Evolutionary conservation across 192 early-diverging fungal genomes (phyloP).

Genomic region (Entrophospora sp.): DNA sequence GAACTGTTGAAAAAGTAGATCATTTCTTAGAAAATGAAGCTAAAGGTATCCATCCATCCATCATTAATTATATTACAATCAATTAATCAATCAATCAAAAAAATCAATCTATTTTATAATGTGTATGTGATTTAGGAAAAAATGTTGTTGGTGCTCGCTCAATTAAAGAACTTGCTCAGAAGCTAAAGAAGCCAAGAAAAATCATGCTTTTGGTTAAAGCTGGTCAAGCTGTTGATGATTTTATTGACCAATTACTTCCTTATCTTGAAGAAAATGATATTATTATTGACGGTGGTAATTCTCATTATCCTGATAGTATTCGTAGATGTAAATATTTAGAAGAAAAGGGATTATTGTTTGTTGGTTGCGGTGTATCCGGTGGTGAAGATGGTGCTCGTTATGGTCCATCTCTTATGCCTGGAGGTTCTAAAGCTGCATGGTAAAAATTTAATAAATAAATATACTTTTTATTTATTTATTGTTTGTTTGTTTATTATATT

Average conservation of each 20-base stretch:
- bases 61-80: neutral
- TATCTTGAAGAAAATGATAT: conserved; percentile 87
- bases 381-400: conserved; percentile 98
- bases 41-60: conserved; percentile 82
- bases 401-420: conserved; percentile 96
- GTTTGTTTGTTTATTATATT: no score
- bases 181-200: conserved; percentile 93
- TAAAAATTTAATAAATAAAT: no score
- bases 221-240: conserved; percentile 87
- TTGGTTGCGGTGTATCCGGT: conserved; percentile 96
- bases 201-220: conserved; percentile 99
- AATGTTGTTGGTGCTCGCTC: conserved; percentile 90
- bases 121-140: conserved; percentile 50
- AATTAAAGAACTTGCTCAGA: conserved; percentile 86
- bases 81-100: conserved; percentile 3
- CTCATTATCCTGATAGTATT: conserved; percentile 94
- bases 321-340: conserved; percentile 84
- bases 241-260: conserved; percentile 84
- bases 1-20: conserved; percentile 91
- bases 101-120: neutral
- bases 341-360: conserved; percentile 86
- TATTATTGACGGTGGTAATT: conserved; percentile 99
- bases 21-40: conserved; percentile 93
- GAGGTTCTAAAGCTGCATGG: conserved; percentile 91
- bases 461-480: no score